Evolutionary conservation across 257 asterid genomes (phyloP).

Genomic region (Solanum paucissectum): DNA sequence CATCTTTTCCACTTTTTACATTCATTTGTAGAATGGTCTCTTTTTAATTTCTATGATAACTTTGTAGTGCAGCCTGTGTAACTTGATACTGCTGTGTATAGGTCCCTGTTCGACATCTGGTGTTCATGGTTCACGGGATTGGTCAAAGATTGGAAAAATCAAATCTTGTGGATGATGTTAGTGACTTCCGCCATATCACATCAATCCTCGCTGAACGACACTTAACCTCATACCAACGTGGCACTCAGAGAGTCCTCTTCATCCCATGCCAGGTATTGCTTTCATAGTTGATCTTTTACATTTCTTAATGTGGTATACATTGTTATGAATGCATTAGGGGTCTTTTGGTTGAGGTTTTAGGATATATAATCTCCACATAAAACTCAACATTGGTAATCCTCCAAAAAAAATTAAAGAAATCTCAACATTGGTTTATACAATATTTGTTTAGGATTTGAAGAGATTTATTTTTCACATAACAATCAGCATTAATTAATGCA

Average conservation of each 20-base stretch:
- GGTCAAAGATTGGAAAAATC: slow-evolving; percentile 98
- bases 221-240: slow-evolving; percentile 76
- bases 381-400: neutral
- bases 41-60: neutral
- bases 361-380: neutral
- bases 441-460: neutral
- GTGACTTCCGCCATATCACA: slow-evolving; percentile 63
- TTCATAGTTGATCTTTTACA: neutral
- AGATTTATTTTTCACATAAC: neutral
- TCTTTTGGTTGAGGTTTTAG: neutral
- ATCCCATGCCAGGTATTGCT: slow-evolving; percentile 85
- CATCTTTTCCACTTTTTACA: neutral
- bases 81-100: slow-evolving; percentile 16
- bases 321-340: neutral
- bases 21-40: neutral
- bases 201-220: slow-evolving; percentile 74
- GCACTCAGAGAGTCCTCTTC: slow-evolving; percentile 79
- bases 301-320: neutral
- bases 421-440: neutral
- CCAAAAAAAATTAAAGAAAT: neutral
- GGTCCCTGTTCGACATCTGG: slow-evolving; percentile 95
- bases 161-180: slow-evolving; percentile 95
- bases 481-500: neutral
- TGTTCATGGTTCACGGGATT: slow-evolving; percentile 97
- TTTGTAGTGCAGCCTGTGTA: neutral